Evolutionary conservation across 1,284 basidiomycete genomes (phyloP), one percentile per base, ranked within the genome.

Genomic region (Mycena citricolor): DNA sequence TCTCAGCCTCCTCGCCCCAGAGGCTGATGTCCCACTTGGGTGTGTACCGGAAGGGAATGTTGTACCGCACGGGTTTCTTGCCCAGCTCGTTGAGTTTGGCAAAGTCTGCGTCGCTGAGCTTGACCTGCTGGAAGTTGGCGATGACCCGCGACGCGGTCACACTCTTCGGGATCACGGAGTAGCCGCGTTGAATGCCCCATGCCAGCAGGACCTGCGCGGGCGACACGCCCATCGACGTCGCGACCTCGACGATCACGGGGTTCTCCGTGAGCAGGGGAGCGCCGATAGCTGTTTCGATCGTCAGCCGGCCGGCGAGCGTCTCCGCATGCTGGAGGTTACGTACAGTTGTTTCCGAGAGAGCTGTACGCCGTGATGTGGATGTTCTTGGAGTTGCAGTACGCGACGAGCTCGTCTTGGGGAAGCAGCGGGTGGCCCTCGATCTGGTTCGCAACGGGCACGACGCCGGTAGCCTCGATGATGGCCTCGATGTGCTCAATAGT

Each of bases 331-430:
- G n/a, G n/a, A n/a, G 21, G 16, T 14, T 20, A 29, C 36, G 32
- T 61, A 81, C 81, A 59, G 63, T 84, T 86, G 67, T 90, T 88
- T 13, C 92, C 92, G 2, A 94, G 75, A 8, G 90, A 90, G 47
- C 82, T 86, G 70, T 92, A 94, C 0, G 90, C 89, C 10, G 89
- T 90, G 53, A 93, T 67, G 52, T 86, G 76, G 57, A 94, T 93
- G 52, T 75, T 74, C 61, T 90, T 81, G 48, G 78, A 66, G 56
- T 83, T 79, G 70, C 80, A 83, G 68, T 76, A 87, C 16, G 70
- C 71, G 35, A 85, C 70, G 37, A 89, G 76, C 12, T 86, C 81
- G 42, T 83, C 76, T 54, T 90, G 85, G 4, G 76, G 83, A 37
- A 85, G 73, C 35, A 83, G 73, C 6, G 91, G 90, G 70, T 94